Evolutionary conservation across 441 rosid species (phyloP).

Genomic region (Iberis amara): DNA sequence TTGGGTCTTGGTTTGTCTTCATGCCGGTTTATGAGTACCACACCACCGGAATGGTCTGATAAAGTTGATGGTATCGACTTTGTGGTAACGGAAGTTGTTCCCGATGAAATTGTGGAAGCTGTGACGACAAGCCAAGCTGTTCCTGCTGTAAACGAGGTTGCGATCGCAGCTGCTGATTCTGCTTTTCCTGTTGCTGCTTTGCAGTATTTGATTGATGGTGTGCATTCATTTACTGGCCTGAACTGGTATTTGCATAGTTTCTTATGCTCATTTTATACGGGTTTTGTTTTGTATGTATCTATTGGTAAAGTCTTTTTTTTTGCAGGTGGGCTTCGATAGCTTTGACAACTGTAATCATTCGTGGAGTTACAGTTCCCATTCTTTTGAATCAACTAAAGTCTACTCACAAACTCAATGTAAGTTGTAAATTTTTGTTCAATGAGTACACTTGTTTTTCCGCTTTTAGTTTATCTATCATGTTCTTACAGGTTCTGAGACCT

Average conservation of each 20-base stretch:
- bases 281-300: not conserved
- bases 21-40: slow-evolving; percentile 37
- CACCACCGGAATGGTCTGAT: slow-evolving; percentile 36
- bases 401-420: slow-evolving; percentile 41
- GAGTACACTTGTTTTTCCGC: not conserved
- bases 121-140: slow-evolving; percentile 24
- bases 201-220: slow-evolving; percentile 40
- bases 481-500: slow-evolving; percentile 30
- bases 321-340: slow-evolving; percentile 49
- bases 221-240: slow-evolving; percentile 43
- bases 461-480: slow-evolving; percentile 8
- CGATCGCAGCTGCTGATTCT: slow-evolving; percentile 51
- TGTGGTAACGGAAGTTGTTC: slow-evolving; percentile 28
- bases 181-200: slow-evolving; percentile 43
- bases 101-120: slow-evolving; percentile 26
- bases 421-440: slow-evolving; percentile 6
- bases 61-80: slow-evolving; percentile 39
- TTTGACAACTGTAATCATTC: slow-evolving; percentile 44
- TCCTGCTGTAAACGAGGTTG: slow-evolving; percentile 40
- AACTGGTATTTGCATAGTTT: slow-evolving; percentile 33
- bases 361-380: slow-evolving; percentile 42
- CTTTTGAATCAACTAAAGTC: slow-evolving; percentile 43
- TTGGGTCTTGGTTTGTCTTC: slow-evolving; percentile 31
- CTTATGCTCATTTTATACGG: not conserved
- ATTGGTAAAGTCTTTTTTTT: slow-evolving; percentile 4